These are phyloP conservation scores for Didymella pinodella DNA, from an alignment of 2,329 filamentous ascomycete species.

Conservation along the genomic window DNA sequence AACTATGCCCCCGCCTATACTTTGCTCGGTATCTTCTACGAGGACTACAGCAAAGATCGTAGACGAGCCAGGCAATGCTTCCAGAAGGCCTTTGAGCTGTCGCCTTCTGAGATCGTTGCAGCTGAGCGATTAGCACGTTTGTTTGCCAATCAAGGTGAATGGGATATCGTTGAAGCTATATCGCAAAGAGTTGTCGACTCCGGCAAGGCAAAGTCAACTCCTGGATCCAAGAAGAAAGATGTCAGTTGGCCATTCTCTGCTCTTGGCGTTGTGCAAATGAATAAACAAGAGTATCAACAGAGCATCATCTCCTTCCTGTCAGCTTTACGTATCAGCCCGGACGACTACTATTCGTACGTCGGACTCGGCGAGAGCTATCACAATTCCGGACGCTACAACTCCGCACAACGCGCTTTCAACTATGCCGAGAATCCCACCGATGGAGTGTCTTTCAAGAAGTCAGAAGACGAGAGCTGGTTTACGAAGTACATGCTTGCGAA, in stretches of 20 bases:
- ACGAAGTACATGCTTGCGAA: slow-evolving; percentile 97
- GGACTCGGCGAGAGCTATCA: slow-evolving; percentile 98
- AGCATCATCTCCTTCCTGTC: slow-evolving; percentile 92
- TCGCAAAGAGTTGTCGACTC: slow-evolving; percentile 91
- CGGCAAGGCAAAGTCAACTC: slow-evolving; percentile 88
- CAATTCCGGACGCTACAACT: slow-evolving; percentile 89
- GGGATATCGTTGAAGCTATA: slow-evolving; percentile 94
- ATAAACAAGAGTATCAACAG: slow-evolving; percentile 87
- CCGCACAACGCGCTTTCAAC: slow-evolving; percentile 89
- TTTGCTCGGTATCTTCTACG: slow-evolving; percentile 87
- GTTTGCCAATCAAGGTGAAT: slow-evolving; percentile 90
- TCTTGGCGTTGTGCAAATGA: slow-evolving; percentile 90
- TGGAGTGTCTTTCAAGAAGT: slow-evolving; percentile 61
- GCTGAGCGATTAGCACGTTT: slow-evolving; percentile 85
- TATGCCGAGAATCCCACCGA: slow-evolving; percentile 81
- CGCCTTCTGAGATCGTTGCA: slow-evolving; percentile 82
- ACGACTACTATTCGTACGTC: slow-evolving; percentile 95
- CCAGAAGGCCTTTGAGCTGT: slow-evolving; percentile 94
- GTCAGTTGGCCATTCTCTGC: slow-evolving; percentile 97
- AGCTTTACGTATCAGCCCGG: slow-evolving; percentile 80
- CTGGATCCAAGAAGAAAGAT: slow-evolving; percentile 90
- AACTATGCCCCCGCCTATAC: slow-evolving; percentile 92
- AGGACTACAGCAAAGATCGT: slow-evolving; percentile 87
- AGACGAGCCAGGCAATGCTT: slow-evolving; percentile 90
- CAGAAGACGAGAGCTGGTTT: slow-evolving; percentile 83